These are phyloP conservation scores for Cicer bijugum DNA, from an alignment of 306 rosid species.

Conservation along the genomic window DNA sequence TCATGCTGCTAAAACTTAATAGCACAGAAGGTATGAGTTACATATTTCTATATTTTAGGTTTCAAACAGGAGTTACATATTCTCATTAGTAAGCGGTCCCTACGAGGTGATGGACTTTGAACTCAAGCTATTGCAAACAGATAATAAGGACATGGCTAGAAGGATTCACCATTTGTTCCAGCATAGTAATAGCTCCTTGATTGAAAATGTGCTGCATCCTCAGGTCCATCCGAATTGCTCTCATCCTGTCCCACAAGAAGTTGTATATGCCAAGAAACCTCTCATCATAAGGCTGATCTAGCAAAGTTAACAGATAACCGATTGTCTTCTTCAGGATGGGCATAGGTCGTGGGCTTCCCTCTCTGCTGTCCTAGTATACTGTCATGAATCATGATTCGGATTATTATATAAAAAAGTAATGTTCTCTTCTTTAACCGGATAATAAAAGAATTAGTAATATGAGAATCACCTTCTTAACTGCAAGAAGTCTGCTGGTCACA, in stretches of 20 bases:
- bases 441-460: slow-evolving; percentile 30
- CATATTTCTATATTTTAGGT: slow-evolving; percentile 30
- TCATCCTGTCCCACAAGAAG: slow-evolving; percentile 99
- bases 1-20: slow-evolving; percentile 13
- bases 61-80: slow-evolving; percentile 39
- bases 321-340: too few relatives aligned
- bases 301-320: slow-evolving; percentile 72
- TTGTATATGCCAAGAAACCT: slow-evolving; percentile 80
- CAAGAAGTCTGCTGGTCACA: slow-evolving; percentile 77
- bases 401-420: slow-evolving; percentile 23
- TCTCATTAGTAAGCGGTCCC: slow-evolving; percentile 33
- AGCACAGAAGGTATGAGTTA: neutral
- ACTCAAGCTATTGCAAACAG: slow-evolving; percentile 38
- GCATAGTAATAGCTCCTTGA: slow-evolving; percentile 77
- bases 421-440: slow-evolving; percentile 19
- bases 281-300: slow-evolving; percentile 80
- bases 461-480: slow-evolving; percentile 84
- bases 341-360: slow-evolving; percentile 86
- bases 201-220: slow-evolving; percentile 98
- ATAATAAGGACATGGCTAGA: slow-evolving; percentile 29
- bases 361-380: slow-evolving; percentile 98
- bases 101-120: slow-evolving; percentile 3
- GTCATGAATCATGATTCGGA: slow-evolving; percentile 38
- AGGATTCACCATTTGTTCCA: slow-evolving; percentile 90
- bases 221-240: slow-evolving; percentile 96